These are phyloP conservation scores for Copromyces sp. DNA, from an alignment of 495 filamentous ascomycete species.

Conservation along the genomic window DNA sequence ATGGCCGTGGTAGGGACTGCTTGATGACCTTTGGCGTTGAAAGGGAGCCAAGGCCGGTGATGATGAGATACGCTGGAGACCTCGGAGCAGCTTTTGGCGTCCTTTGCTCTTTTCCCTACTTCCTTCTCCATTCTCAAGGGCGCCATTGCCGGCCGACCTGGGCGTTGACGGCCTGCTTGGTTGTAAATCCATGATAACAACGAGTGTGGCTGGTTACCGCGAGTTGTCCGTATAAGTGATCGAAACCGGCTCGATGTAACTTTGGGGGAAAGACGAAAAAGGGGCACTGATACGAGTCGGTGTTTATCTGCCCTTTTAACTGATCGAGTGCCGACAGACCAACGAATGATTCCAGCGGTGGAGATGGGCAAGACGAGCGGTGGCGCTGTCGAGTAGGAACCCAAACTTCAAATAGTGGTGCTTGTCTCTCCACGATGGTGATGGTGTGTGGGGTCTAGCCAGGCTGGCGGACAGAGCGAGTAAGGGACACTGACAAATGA, in stretches of 20 bases:
- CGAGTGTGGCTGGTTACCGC: background rate
- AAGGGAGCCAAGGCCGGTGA: conserved; percentile 63
- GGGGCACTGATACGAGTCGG: background rate
- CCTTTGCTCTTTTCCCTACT: conserved; percentile 56
- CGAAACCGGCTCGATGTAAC: background rate
- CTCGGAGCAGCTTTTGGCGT: conserved; percentile 63
- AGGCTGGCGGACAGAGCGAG: background rate
- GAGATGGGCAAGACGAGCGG: background rate
- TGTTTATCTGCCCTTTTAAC: background rate
- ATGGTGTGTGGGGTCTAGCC: background rate
- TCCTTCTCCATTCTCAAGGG: conserved; percentile 24
- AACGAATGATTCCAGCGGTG: background rate
- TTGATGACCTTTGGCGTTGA: conserved; percentile 52
- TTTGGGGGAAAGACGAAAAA: background rate
- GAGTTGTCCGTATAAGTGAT: background rate
- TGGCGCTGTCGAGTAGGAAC: background rate
- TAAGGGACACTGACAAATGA: background rate
- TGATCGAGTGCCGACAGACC: background rate
- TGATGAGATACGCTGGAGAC: conserved; percentile 81
- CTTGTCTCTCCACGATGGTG: background rate
- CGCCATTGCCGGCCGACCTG: conserved; percentile 2
- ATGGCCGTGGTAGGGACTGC: conserved; percentile 48
- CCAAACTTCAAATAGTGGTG: background rate
- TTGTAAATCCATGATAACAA: background rate
- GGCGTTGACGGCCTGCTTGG: background rate